Evolutionary conservation across 202 grass and related monocot species (phyloP), one percentile per base, ranked within the genome.

Genomic region (Musa balbisiana): DNA sequence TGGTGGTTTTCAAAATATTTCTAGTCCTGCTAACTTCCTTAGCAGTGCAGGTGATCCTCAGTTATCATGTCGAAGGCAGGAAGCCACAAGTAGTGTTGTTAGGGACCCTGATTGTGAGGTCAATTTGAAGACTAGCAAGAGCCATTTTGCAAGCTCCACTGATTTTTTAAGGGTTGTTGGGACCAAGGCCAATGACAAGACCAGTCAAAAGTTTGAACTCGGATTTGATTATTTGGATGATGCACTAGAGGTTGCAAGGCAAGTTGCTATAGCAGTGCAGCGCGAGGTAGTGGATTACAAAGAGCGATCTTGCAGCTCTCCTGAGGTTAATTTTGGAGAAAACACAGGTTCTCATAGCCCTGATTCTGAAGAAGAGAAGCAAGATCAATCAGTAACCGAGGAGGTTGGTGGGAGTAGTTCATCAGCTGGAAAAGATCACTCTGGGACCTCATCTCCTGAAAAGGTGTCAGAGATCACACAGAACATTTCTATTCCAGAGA

Each of bases 181-280:
- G 22, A 51, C 59, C 11, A 92, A 89, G 63, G 53, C 59, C 12
- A 76, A 63, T 73, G 74, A 64, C 2, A 52, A 64, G 19, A 70
- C 73, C 10, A 73, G 70, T 69, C 79, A 85, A 16, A 92, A 80
- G 79, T 87, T 84, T 72, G 63, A 72, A 74, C 23, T 76, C 11
- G 43, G 73, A 29, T 16, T 78, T 73, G 87, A 92, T 8, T 84
- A 85, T 27, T 84, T 89, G 67, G 90, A 92, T 15, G 90, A 92
- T 80, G 85, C 87, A 80, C 83, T 87, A n/a, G 90, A 92, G 78
- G 83, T 92, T 63, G 90, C 90, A 21, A 81, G 85, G 21, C 59
- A 87, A 25, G 87, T 90, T 78, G 87, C 87, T 73, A 92, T 92
- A 74, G 83, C 89, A 83, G 90, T 92, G 23, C 87, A 92, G 67